phyloP scores from a whole-genome alignment of 1,284 basidiomycete species.

The Phylloboletellus chloephorus region DNA sequence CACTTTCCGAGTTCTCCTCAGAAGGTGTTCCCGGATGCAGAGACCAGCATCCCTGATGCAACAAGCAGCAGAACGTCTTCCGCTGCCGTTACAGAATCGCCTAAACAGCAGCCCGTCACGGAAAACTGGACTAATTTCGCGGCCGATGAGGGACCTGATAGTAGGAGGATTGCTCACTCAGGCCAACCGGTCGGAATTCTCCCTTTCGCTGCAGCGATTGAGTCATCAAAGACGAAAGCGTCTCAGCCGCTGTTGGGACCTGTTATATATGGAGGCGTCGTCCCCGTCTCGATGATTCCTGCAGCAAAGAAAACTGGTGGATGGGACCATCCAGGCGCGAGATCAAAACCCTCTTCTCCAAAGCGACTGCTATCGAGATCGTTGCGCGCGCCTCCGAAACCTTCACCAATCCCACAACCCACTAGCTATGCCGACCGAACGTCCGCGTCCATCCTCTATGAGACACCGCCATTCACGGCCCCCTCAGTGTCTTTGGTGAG shows the following conservation, averaged over 20 bases:
- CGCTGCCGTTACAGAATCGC: not conserved
- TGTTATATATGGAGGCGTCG: not conserved
- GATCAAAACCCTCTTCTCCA: not conserved
- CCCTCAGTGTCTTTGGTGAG: not conserved
- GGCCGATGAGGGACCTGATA: not conserved
- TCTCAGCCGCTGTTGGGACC: not conserved
- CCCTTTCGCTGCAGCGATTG: not conserved
- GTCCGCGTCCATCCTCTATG: not conserved
- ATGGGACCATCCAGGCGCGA: not conserved
- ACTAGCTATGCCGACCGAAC: not conserved
- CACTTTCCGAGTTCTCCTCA: not conserved
- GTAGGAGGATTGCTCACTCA: not conserved
- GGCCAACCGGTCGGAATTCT: not conserved
- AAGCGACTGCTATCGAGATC: slow-evolving; percentile 16
- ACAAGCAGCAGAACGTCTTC: too few species aligned
- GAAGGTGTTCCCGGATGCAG: not conserved
- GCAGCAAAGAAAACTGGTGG: not conserved
- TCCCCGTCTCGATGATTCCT: not conserved
- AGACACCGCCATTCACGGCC: not conserved
- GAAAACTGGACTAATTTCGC: not conserved
- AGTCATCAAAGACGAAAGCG: not conserved
- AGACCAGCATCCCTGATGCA: not conserved
- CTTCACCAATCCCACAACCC: not conserved
- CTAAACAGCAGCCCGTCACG: not conserved
- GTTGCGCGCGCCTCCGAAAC: slow-evolving; percentile 17